Base-by-base conservation (phyloP, 495 filamentous ascomycete genomes). In the Ramalina peruviana region DNA sequence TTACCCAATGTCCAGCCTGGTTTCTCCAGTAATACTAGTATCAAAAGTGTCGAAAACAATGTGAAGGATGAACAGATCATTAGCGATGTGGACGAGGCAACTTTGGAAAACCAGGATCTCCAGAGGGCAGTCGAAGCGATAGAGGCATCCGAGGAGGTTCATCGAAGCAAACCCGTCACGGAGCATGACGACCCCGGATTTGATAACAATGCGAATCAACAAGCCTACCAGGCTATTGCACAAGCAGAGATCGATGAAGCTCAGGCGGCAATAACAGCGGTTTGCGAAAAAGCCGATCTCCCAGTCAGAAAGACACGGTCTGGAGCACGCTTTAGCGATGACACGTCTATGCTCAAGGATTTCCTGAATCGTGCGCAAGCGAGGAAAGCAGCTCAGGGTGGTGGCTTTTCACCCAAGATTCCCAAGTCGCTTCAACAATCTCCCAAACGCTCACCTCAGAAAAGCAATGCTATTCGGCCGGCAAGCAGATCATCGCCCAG, bases 311-410 rank as follows among this genome's bases (percentile, higher is more conserved):
- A 44, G 46, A 60, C 53, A 16, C 55, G 58, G 48, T 56, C 58
- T 20, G 50, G 52, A 37, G 42, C 43, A 7, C 56, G 58, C 27
- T 60, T 58, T 45, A 60, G 72, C 52, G 74, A 78, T 45, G 77
- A 82, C 62, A 75, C 76, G 2, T 75, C 65, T 43, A 55, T 81
- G 19, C 68, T 83, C 21, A 78, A 76, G 53, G 72, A 75, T 44
- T 83, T 82, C 56, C 63, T 83, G 27, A 75, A 68, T 48, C 75
- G 72, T 41, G 77, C 78, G 15, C 73, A 74, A 49, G 73, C 76
- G 10, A 81, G 71, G 55, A 78, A 77, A 54, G 74, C 72, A 26
- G 75, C 69, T 54, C 76, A 74, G 55, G 60, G 62, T 13, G 56
- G 62, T 12, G 52, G 38, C 26, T 43, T 43, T 40, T 36, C 52